These are phyloP conservation scores for Prunus armeniaca DNA, from an alignment of 306 rosid species.

Conservation along the genomic window DNA sequence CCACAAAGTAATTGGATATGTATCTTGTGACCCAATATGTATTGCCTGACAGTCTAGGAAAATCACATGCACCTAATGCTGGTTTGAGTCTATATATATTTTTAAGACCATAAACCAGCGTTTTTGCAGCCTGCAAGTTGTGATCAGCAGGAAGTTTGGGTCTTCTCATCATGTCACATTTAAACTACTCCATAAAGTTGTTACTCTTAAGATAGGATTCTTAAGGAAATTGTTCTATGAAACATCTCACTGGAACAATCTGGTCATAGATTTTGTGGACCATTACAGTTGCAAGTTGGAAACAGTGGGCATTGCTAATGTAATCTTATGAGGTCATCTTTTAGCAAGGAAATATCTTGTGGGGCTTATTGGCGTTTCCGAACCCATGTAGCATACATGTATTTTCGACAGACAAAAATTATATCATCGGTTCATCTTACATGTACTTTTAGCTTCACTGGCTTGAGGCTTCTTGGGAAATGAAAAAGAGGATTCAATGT, in stretches of 20 bases:
- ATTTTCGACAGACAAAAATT: background rate
- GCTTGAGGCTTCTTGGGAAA: background rate
- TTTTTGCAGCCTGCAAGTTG: background rate
- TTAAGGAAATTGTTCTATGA: too few species aligned
- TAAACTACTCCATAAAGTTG: background rate
- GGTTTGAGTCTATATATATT: too few species aligned
- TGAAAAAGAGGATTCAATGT: background rate
- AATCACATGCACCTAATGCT: background rate
- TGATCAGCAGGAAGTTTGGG: background rate
- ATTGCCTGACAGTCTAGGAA: slow-evolving; percentile 1
- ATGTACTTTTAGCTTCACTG: background rate
- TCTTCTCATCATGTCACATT: background rate
- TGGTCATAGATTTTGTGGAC: background rate
- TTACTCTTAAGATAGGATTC: background rate
- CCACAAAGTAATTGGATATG: slow-evolving; percentile 56
- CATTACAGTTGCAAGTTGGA: background rate
- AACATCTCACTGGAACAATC: too few species aligned
- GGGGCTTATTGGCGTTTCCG: background rate
- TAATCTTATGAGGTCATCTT: background rate
- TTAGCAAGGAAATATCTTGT: background rate
- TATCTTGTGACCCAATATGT: background rate
- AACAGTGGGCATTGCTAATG: background rate
- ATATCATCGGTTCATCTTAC: background rate
- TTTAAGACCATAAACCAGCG: too few species aligned
- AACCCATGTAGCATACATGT: background rate